Evolutionary conservation across 2,329 filamentous ascomycete species (phyloP).

Genomic region (Aureobasidium sp.): DNA sequence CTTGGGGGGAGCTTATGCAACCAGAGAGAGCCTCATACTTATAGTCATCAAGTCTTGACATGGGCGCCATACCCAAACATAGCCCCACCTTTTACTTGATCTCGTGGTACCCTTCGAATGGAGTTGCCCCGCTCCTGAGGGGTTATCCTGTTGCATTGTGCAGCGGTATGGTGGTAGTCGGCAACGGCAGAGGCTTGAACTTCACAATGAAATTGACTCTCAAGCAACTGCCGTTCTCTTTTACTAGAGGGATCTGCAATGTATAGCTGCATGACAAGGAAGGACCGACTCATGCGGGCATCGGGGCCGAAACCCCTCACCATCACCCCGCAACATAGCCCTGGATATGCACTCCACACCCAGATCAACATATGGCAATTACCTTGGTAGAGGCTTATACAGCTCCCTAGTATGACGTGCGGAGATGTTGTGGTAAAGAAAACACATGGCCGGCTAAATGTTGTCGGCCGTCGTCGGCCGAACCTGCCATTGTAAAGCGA

Average conservation of each 20-base stretch:
- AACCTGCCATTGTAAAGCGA: background rate
- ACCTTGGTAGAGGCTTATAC: background rate
- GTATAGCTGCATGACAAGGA: background rate
- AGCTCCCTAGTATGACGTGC: background rate
- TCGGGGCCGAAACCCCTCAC: background rate
- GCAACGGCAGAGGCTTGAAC: background rate
- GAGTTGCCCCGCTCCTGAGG: background rate
- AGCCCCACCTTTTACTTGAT: background rate
- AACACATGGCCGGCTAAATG: background rate
- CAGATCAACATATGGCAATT: background rate
- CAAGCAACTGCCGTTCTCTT: background rate
- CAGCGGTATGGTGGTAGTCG: background rate
- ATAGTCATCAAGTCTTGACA: background rate
- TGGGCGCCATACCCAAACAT: background rate
- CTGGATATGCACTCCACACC: background rate
- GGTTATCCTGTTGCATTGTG: background rate
- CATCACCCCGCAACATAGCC: background rate
- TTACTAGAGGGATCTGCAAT: background rate
- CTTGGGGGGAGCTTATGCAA: background rate
- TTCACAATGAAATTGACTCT: background rate
- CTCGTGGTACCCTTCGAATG: background rate
- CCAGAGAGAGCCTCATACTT: background rate
- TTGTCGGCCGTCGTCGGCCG: constrained; percentile 2
- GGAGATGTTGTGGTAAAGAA: background rate
- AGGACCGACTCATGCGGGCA: background rate